Base-by-base conservation (phyloP, 1,139 yeast species). In the Diutina neorugosa region DNA sequence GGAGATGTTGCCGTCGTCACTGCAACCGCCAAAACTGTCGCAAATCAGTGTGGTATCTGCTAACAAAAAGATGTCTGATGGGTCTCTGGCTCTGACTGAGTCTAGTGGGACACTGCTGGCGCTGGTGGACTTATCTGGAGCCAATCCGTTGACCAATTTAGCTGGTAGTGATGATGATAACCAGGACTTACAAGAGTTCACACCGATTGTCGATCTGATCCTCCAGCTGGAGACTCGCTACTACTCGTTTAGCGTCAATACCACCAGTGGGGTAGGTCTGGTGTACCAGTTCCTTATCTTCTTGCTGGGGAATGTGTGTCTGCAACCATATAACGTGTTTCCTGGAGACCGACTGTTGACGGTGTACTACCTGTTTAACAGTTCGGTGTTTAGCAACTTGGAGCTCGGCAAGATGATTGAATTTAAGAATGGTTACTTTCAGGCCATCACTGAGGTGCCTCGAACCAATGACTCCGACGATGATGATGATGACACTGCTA, bases 301-400 rank as follows among this genome's bases (percentile, higher is more conserved):
- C 57, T 58, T 83, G 5, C 78, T 85, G 20, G 88, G 86, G 1
- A 81, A 81, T 57, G 68, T 83, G 11, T 81, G 86, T 58, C 60
- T 66, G 8, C 69, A 77, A 55, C 86, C 88, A 0, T 56, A 58
- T 8, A 62, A 69, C 43, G 52, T 68, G 8, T 52, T 52, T 1
- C 59, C 55, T 5, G 61, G 62, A 52, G 73, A 69, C 19, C 65
- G 77, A 19, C 25, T 44, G 31, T 62, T 82, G 42, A 68, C 73
- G 4, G 73, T 82, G 0, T 77, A 75, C 58, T 78, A 76, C 61
- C 71, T 82, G 2, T 75, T 77, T 59, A 76, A 80, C 59, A 61
- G 76, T 4, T 62, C 73, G 16, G 67, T 76, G 65, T 66, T 72
- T 52, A 50, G 58, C 0, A 60, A 77, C 58, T 52, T 65, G 21